These are phyloP conservation scores for Tulasnella sp. DNA, from an alignment of 768 basidiomycete genomes.

Conservation along the genomic window DNA sequence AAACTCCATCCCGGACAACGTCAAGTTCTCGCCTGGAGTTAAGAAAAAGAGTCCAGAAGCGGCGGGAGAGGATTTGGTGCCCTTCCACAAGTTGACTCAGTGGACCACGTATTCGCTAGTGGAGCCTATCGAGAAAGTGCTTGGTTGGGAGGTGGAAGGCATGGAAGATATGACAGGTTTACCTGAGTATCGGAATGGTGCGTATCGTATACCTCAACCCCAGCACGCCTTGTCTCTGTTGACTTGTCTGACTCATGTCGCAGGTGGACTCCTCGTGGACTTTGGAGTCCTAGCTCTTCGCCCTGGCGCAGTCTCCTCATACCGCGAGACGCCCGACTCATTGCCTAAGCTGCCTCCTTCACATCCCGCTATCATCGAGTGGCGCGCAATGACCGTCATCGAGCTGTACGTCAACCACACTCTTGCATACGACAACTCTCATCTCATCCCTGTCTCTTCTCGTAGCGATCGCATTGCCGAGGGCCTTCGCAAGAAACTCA, in stretches of 20 bases:
- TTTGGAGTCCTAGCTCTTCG: constrained; percentile 73
- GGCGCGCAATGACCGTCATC: constrained; percentile 94
- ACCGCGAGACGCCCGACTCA: constrained; percentile 47
- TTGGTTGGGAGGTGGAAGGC: constrained; percentile 80
- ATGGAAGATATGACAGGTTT: constrained; percentile 84
- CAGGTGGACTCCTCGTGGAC: constrained; percentile 86
- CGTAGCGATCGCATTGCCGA: constrained; percentile 74
- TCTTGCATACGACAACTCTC: constrained; percentile 15
- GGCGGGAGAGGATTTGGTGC: constrained; percentile 71
- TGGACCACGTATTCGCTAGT: constrained; percentile 92
- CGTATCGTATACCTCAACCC: constrained; percentile 17
- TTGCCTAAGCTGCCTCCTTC: constrained; percentile 67
- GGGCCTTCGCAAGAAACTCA: constrained; percentile 59
- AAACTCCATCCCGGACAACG: constrained; percentile 29
- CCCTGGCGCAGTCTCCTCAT: constrained; percentile 45
- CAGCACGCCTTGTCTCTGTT: not conserved
- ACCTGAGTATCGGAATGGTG: constrained; percentile 93
- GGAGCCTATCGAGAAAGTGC: constrained; percentile 70
- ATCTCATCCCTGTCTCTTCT: constrained; percentile 2
- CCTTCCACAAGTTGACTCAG: constrained; percentile 93
- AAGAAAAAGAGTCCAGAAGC: constrained; percentile 19
- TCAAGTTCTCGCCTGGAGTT: constrained; percentile 31
- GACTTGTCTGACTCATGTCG: not conserved
- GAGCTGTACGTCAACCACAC: constrained; percentile 60
- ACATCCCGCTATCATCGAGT: constrained; percentile 91